phyloP scores from a whole-genome alignment of 768 basidiomycete genomes.

The Mycena amicta region DNA sequence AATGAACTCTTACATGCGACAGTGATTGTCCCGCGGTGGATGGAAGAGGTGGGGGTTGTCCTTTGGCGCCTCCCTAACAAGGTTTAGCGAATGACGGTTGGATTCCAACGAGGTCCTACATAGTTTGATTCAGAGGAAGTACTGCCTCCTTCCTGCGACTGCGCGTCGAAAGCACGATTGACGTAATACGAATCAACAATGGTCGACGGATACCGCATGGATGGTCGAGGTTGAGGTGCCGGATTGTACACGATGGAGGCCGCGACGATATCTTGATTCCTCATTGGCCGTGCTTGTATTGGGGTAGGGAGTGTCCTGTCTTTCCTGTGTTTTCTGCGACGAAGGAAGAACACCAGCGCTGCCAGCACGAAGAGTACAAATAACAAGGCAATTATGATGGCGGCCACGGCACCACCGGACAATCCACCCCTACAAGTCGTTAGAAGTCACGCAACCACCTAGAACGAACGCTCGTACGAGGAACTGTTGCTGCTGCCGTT shows the following conservation, averaged over 20 bases:
- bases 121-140: too few relatives aligned
- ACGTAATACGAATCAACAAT: slow-evolving; percentile 3
- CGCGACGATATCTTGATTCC: slow-evolving; percentile 5
- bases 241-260: slow-evolving; percentile 3
- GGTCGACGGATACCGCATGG: slow-evolving; percentile 7
- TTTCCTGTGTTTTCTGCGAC: slow-evolving; percentile 11
- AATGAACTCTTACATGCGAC: too few relatives aligned
- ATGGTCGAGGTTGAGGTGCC: slow-evolving; percentile 1
- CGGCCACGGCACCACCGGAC: slow-evolving; percentile 21
- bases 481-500: neutral
- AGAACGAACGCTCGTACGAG: neutral
- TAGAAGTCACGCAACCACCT: too few relatives aligned
- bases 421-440: slow-evolving; percentile 6
- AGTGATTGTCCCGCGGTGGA: too few relatives aligned
- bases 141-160: too few relatives aligned
- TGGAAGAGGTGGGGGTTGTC: too few relatives aligned
- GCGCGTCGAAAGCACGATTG: slow-evolving; percentile 6
- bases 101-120: too few relatives aligned
- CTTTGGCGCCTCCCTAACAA: too few relatives aligned
- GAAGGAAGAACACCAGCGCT: slow-evolving; percentile 19
- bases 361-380: slow-evolving; percentile 14
- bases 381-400: slow-evolving; percentile 24
- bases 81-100: too few relatives aligned
- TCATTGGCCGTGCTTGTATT: slow-evolving; percentile 3
- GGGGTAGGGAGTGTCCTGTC: slow-evolving; percentile 1